Conservation (phyloP, 805 yeast genomes). For the Priceomyces castillae region DNA sequence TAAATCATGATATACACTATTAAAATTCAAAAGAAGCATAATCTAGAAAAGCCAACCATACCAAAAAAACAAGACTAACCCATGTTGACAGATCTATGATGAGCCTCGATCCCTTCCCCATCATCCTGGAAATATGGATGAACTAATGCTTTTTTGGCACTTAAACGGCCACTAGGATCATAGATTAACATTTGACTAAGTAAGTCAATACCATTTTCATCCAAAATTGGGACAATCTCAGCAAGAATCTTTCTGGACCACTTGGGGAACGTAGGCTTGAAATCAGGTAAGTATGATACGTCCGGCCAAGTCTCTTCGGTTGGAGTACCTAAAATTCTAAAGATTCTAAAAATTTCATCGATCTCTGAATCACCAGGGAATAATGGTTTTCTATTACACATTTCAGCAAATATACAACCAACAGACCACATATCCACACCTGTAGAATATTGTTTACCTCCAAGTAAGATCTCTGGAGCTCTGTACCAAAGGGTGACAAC, state of each 20-base stretch:
- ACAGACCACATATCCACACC: constrained; percentile 99
- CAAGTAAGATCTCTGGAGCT: constrained; percentile 92
- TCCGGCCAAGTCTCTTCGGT: constrained; percentile 94
- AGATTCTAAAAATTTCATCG: constrained; percentile 92
- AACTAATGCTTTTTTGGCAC: constrained; percentile 87
- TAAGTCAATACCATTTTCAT: constrained; percentile 79
- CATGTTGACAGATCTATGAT: constrained; percentile 40
- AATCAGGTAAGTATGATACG: constrained; percentile 86
- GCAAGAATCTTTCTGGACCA: constrained; percentile 74
- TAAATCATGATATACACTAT: constrained; percentile 1
- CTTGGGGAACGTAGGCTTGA: constrained; percentile 88
- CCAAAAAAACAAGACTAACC: constrained; percentile 17
- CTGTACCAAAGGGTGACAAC: constrained; percentile 98
- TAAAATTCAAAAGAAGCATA: not conserved
- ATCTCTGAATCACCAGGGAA: constrained; percentile 98
- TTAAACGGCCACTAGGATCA: constrained; percentile 90
- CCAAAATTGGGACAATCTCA: constrained; percentile 75
- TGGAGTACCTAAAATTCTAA: constrained; percentile 91
- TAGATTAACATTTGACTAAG: constrained; percentile 76
- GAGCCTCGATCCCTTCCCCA: constrained; percentile 27
- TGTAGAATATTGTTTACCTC: constrained; percentile 95
- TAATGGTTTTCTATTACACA: constrained; percentile 92
- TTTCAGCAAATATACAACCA: constrained; percentile 96
- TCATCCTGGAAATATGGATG: constrained; percentile 84
- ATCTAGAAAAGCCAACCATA: not conserved